These are phyloP conservation scores for Ceratocystis cubensis DNA, from an alignment of 2,329 filamentous ascomycete species.

Conservation along the genomic window DNA sequence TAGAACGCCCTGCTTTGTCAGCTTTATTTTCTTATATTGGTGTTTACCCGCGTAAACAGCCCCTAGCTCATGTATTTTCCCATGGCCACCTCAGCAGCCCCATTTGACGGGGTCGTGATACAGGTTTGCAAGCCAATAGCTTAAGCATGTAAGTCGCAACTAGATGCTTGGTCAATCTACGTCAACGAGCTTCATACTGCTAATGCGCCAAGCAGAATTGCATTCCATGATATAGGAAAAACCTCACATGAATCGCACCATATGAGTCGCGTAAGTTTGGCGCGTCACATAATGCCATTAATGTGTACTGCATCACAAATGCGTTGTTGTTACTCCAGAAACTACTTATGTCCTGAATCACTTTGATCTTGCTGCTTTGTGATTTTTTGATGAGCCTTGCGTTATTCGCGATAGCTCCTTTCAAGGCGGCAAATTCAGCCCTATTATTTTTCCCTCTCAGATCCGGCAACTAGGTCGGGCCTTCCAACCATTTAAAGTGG, in stretches of 20 bases:
- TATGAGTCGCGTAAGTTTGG: slow-evolving; percentile 17
- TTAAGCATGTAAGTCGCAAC: background rate
- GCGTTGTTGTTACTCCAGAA: background rate
- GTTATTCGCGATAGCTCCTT: slow-evolving; percentile 9
- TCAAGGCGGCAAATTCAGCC: slow-evolving; percentile 4
- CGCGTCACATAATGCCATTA: slow-evolving; percentile 16
- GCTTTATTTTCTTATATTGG: background rate
- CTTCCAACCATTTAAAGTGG: too few relatives aligned
- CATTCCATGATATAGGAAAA: background rate
- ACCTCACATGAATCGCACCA: background rate
- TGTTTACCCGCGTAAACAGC: slow-evolving; percentile 11
- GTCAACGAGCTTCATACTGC: background rate
- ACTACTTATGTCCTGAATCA: background rate
- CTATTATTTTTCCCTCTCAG: slow-evolving; percentile 14
- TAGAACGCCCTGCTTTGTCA: background rate
- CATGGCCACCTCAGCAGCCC: background rate
- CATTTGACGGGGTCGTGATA: slow-evolving; percentile 17
- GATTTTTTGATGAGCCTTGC: background rate
- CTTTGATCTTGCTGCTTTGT: background rate
- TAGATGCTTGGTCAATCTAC: slow-evolving; percentile 4
- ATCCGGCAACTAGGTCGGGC: slow-evolving; percentile 8
- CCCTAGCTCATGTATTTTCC: slow-evolving; percentile 14
- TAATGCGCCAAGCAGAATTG: slow-evolving; percentile 21
- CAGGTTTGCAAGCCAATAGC: slow-evolving; percentile 7
- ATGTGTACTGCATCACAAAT: background rate